Base-by-base conservation (phyloP, 2,329 filamentous ascomycete genomes). In the Purpureocillium lavendulum region DNA sequence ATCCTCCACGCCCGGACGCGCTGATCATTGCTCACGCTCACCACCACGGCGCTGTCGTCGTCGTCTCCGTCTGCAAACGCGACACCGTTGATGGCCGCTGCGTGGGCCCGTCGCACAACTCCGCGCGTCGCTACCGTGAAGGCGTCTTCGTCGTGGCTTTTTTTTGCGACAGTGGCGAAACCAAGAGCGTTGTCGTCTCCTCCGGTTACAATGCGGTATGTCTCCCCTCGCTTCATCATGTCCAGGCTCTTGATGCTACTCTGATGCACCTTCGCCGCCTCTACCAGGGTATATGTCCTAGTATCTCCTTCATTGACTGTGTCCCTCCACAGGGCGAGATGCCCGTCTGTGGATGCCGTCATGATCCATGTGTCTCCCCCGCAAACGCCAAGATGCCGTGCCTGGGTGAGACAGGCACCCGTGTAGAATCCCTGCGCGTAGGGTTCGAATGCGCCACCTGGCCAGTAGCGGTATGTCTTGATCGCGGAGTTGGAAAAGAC, bases 121-220 rank as follows among this genome's bases (percentile, higher is more conserved):
- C 49, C 45, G 18, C 54, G 49, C 15, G 36, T 41, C 8, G 41
- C 44, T 11, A 58, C 43, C 9, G 41, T 48, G 40, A 54, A 59
- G 17, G 45, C 45, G 13, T 29, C 43, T 29, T 38, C 43, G 28
- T 36, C 47, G 33, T 35, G 21, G 16, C 43, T 44, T 32, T 45
- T 42, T 6, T 40, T 43, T 26, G 63, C 38, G 0, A 41, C 59
- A 5, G 21, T 26, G 17, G 73, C 74, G 10, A 86, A 52, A 1
- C 75, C 81, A 0, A 97, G 59, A 4, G 83, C 82, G 45, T 92
- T 92, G 59, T 97, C 92, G 51, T 98, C 92, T 16, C 92, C 88
- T 18, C 86, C 87, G 0, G 87, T 88, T 4, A 86, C 58, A 14
- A 94, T 54, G 1, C 84, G 45, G 48, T 48, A 65, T 49, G 50